Percentiles rank a stretch among this genome's conserved stretches.
phyloP scores from a whole-genome alignment of 305 asterid species.

The Vinca major region DNA sequence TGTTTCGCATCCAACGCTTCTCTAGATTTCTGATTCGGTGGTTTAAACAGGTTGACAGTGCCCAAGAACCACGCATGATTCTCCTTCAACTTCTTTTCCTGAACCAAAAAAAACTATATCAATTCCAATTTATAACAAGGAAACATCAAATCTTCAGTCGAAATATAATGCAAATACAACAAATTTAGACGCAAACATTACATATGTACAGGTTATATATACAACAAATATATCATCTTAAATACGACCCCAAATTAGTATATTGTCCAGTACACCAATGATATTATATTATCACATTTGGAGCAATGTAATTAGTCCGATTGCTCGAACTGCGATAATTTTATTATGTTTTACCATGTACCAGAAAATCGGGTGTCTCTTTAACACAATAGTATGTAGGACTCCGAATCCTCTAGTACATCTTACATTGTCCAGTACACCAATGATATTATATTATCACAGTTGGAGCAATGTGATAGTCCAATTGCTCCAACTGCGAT shows the following conservation, averaged over 20 bases:
- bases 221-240: neutral
- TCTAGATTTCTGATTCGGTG: constrained; percentile 59
- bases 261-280: too few species aligned
- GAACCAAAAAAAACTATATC: constrained; percentile 13
- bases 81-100: constrained; percentile 71
- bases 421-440: too few species aligned
- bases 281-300: too few species aligned
- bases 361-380: too few species aligned
- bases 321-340: too few species aligned
- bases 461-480: too few species aligned
- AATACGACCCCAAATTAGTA: neutral
- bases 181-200: neutral
- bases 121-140: neutral
- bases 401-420: too few species aligned
- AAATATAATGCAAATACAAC: neutral
- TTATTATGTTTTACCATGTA: too few species aligned
- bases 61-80: constrained; percentile 68
- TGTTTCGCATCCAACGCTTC: constrained; percentile 57
- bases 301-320: too few species aligned
- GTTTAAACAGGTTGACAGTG: constrained; percentile 45
- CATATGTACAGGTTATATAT: neutral
- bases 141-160: neutral
- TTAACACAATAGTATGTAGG: too few species aligned
- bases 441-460: too few species aligned
- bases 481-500: too few species aligned